phyloP scores from a whole-genome alignment of 1,284 basidiomycete species.

The Melampsora americana region DNA sequence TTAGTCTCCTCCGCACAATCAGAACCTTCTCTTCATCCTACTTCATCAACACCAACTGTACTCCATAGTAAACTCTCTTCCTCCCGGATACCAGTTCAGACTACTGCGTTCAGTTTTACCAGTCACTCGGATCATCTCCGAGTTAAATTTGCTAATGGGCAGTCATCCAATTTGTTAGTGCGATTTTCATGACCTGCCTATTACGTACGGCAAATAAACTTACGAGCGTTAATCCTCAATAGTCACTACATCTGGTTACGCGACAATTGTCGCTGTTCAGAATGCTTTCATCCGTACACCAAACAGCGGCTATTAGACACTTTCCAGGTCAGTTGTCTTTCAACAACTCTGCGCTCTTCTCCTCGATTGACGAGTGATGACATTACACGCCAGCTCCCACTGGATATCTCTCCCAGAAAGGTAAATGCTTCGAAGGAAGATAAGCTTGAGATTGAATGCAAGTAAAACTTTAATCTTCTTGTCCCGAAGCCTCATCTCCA shows the following conservation, averaged over 20 bases:
- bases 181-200: background rate
- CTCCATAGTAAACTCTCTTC: background rate
- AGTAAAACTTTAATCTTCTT: constrained; percentile 1
- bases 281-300: constrained; percentile 82
- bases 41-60: background rate
- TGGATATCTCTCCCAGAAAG: constrained; percentile 24
- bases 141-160: background rate
- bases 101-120: background rate
- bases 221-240: constrained; percentile 17
- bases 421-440: background rate
- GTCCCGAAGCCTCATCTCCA: background rate
- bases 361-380: background rate
- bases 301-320: constrained; percentile 86
- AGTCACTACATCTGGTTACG: constrained; percentile 71
- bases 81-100: background rate
- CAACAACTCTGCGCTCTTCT: background rate
- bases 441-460: background rate
- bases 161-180: background rate
- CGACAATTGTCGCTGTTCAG: constrained; percentile 82
- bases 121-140: background rate
- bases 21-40: background rate
- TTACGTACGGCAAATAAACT: background rate
- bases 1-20: background rate
- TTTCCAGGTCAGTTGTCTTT: constrained; percentile 62
- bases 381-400: constrained; percentile 20